Evolutionary conservation across 148 eudicot genomes (phyloP), one percentile per base, ranked within the genome.

Genomic region (Cornus kousa): DNA sequence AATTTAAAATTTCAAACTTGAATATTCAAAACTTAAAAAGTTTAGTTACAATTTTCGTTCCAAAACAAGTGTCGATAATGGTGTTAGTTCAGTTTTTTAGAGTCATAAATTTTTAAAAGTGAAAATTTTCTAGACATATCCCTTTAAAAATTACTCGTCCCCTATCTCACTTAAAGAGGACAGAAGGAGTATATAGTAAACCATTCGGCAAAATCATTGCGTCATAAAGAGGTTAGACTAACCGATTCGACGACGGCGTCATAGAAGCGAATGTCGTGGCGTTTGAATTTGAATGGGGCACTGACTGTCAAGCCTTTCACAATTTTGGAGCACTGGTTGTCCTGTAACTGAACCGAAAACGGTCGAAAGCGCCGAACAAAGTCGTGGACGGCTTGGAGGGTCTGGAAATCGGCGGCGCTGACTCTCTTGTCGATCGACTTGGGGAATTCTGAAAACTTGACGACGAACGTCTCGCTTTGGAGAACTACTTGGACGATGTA

Each of bases 231-330:
- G 28, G 28, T 28, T 35, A 4, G 79, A 70, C 86, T 70, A 78
- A 91, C 92, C 77, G 79, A 85, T 22, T 87, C 92, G 67, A 87
- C 86, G 73, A 83, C 68, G 81, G 94, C 94, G 79, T 91, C 92
- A 73, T 74, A 91, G 81, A 76, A 91, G 4, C 85, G 84, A 20
- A 86, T 79, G 9, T 77, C 84, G 39, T 68, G 82, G 17, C 33
- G 68, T 2, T 33, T 23, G 6, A 70, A 77, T 9, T 23, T 46
- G 3, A 67, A 33, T 20, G 76, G 69, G 67, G 91, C 91, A 68
- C 94, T 89, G 31, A 91, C 88, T 10, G 17, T 75, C 74, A 78
- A 75, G 17, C 91, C 89, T 22, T 78, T 46, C 3, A 14, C 14
- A 4, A 91, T 79, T 5, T 10, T 71, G 14, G 24, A 17, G 76